Evolutionary conservation across 1,284 basidiomycete genomes (phyloP).

Genomic region (Grifola frondosa): DNA sequence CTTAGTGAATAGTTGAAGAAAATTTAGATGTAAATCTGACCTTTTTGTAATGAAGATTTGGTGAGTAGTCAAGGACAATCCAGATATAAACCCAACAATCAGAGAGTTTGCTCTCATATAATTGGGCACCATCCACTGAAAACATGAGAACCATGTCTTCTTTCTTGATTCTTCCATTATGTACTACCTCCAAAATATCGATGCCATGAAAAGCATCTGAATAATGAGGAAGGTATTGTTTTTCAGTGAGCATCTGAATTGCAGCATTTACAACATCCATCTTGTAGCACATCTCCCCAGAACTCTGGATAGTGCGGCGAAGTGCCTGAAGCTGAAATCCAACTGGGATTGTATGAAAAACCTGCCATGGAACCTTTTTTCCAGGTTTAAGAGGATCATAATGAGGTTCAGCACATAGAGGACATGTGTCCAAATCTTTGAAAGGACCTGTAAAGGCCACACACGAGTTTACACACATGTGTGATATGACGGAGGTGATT

Average conservation of each 20-base stretch:
- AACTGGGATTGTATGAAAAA: slow-evolving; percentile 23
- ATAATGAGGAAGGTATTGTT: too few species aligned
- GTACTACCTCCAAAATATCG: slow-evolving; percentile 15
- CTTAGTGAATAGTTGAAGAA: slow-evolving; percentile 17
- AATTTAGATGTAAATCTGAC: too few species aligned
- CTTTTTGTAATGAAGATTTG: slow-evolving; percentile 26
- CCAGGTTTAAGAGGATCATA: slow-evolving; percentile 7
- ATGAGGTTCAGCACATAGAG: slow-evolving; percentile 5
- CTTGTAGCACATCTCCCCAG: slow-evolving; percentile 7
- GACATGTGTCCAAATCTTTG: slow-evolving; percentile 16
- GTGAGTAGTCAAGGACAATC: slow-evolving; percentile 22
- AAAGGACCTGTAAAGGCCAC: slow-evolving; percentile 33
- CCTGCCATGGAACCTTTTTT: background rate
- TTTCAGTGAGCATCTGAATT: too few species aligned
- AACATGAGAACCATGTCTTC: slow-evolving; percentile 21
- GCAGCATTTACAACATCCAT: background rate
- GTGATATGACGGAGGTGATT: slow-evolving; percentile 19
- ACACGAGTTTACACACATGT: slow-evolving; percentile 37
- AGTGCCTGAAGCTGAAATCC: slow-evolving; percentile 29
- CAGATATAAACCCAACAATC: slow-evolving; percentile 30
- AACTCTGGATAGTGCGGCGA: slow-evolving; percentile 6
- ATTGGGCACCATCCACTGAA: slow-evolving; percentile 29
- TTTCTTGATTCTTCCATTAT: slow-evolving; percentile 11
- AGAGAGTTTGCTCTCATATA: slow-evolving; percentile 24
- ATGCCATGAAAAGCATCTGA: slow-evolving; percentile 14